Conservation (phyloP, 2,329 filamentous ascomycete genomes). For the Coniosporium uncinatum region DNA sequence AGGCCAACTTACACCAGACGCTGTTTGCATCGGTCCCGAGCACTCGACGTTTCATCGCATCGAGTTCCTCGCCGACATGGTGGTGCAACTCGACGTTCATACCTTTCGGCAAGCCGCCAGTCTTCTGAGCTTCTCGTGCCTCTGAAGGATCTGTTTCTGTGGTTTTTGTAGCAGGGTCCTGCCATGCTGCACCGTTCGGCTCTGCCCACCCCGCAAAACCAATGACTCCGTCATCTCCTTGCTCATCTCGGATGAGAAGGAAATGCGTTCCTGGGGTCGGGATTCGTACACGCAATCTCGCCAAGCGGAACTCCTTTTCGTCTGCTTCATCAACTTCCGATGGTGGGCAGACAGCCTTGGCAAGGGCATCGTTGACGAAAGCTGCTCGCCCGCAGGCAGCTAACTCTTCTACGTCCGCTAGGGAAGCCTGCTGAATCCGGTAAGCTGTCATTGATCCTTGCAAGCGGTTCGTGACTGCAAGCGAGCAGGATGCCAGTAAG, state of each 20-base stretch:
- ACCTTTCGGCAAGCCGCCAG: background rate
- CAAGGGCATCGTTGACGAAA: background rate
- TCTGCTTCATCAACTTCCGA: background rate
- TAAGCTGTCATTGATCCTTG: too few species aligned
- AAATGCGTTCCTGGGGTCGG: background rate
- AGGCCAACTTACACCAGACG: constrained; percentile 1
- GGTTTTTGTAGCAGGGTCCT: background rate
- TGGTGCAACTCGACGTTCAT: background rate
- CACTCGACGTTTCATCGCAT: background rate
- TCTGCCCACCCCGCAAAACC: background rate
- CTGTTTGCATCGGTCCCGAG: background rate
- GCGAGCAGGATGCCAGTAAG: too few species aligned
- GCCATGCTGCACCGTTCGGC: background rate
- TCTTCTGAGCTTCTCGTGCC: background rate
- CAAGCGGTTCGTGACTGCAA: too few species aligned
- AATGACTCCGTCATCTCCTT: background rate
- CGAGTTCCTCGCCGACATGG: background rate
- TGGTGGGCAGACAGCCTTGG: background rate
- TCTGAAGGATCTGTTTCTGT: background rate
- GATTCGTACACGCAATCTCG: background rate
- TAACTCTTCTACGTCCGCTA: too few species aligned
- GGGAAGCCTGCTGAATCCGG: too few species aligned
- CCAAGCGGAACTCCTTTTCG: background rate
- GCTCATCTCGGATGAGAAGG: background rate
- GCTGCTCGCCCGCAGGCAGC: background rate